Base-by-base conservation (phyloP, 352 stramenopile genomes). In the Phytophthora constricta region DNA sequence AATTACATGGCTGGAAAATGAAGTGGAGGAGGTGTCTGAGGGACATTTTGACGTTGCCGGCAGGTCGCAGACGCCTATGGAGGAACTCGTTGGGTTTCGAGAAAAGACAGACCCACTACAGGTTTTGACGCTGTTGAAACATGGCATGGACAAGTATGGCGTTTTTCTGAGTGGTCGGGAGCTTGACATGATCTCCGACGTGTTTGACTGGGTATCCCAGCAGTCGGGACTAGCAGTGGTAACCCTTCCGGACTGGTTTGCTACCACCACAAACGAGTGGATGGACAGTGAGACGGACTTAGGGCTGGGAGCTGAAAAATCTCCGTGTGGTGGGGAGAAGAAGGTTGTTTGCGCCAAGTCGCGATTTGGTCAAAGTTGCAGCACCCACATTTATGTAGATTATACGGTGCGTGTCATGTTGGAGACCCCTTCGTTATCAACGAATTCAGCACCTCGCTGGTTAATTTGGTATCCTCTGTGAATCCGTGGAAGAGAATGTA, bases 371-470 rank as follows among this genome's bases (percentile, higher is more conserved):
- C 26, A 7, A 42, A 41, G 16, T 26, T 66, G 19, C 34, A 66
- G 19, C 58, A 66, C 49, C 58, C 58, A 39, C 39, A 66, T 37
- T 48, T 66, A 20, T 33, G 55, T 16, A 54, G 49, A 45, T 48
- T 54, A 5, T 66, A 60, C 26, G 58, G 58, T 20, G 49, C 58
- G 19, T 59, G 58, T 20, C 58, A 66, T n/a, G 58, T 66, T 14
- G 58, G 58, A 3, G 48, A 55, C 17, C 48, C 26, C 13, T 42
- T 54, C 19, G n/a, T 54, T 26, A 13, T 54, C 7, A 16, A 42
- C 13, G 13, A 51, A 54, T 3, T 42, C 5, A 22, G 10, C 3
- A 25, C 26, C 4, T 25, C 4, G 25, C 20, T 33, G 20, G 8
- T 5, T 5, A n/a, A n/a, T n/a, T n/a, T n/a, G n/a, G n/a, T n/a